Evolutionary conservation across 2,329 filamentous ascomycete genomes (phyloP), one percentile per base, ranked within the genome.

Genomic region (Rugonectria rugulosa): DNA sequence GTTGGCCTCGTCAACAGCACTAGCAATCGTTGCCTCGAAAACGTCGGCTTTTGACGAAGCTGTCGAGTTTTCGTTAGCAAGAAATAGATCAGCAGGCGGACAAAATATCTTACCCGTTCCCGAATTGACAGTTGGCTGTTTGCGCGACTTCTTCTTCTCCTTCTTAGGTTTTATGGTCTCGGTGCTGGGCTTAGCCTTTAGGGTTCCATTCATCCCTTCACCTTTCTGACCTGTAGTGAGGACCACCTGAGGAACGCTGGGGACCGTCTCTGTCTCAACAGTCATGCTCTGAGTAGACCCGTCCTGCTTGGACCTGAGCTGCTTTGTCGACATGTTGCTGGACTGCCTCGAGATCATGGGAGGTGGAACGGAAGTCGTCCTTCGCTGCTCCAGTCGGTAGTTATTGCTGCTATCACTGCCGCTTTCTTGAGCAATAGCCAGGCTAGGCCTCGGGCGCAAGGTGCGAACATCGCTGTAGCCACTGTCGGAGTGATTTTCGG

Each of bases 11-110:
- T 98, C 94, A 47, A 99, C 92, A 8, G 94, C 94, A 72, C 88
- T 97, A 45, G 94, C 94, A 64, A 99, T 92, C 71, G 96, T 96
- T 64, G 93, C 92, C 77, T 98, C 95, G 72, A 99, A 99, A 46
- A 98, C 92, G 75, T 99, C 95, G 70, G 95, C 94, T 78, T 98
- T 98, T 57, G 93, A 67, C n/a, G 64, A 67, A 44, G 60, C 64
- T 67, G 21, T 21, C 14, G 12, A 29, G 23, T 17, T 26, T 41
- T 14, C 3, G 36, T 66, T 55, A 66, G 59, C 36, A 15, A 48
- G 29, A 19, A 32, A 45, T n/a, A 12, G 29, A 36, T 19, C 34
- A 49, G 57, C 50, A 31, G 53, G 60, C 59, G 62, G 52, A 56
- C 53, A 54, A 26, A 15, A 56, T 64, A 36, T 62, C 63, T 64